Base-by-base conservation (phyloP, 805 yeast genomes). In the Yarrowia sp. region DNA sequence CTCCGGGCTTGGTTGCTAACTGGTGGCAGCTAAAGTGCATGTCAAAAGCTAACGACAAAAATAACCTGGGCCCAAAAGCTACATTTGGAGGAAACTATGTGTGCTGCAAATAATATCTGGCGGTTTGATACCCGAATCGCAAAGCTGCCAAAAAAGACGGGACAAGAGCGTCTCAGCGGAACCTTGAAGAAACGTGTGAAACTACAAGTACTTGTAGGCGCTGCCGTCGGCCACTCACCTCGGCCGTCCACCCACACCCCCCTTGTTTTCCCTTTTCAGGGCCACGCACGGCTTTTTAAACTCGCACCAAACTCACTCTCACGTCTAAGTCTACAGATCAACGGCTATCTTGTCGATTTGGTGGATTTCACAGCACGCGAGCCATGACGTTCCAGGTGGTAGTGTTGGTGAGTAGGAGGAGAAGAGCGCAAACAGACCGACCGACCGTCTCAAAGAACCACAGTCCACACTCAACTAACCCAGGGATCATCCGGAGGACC, bases 401-500 rank as follows among this genome's bases (percentile, higher is more conserved):
- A 53, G 71, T 73, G 44, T 68, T 73, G 71, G 75, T 74, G 66
- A 47, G 72, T 69, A 30, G 19, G 30, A 24, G 30, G 7, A 24
- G 7, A 24, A 24, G 30, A 24, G 30, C 30, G 30, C 7, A 4
- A 24, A 24, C 30, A 24, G 30, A 24, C 30, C 3, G 30, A 7
- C 6, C 30, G 7, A 24, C 7, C 30, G 30, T 24, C 30, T 24
- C 30, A 24, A 24, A 24, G 7, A 24, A 24, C 30, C 30, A 24
- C 30, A 24, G 30, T 24, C 44, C 12, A 20, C 24, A 9, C 38
- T 10, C 10, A 12, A 24, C 66, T 61, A 61, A 61, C 66, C 46
- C 46, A 74, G 70, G 97, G 97, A 8, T 84, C 90, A 30, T 84
- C 91, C 2, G 97, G 97, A 8, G 97, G 97, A 1, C 97, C 97